A percentile compares a stretch with the other conserved stretches of the same genome.
These are phyloP conservation scores for Buxus sempervirens DNA, from an alignment of 164 flowering plant species.

Conservation along the genomic window DNA sequence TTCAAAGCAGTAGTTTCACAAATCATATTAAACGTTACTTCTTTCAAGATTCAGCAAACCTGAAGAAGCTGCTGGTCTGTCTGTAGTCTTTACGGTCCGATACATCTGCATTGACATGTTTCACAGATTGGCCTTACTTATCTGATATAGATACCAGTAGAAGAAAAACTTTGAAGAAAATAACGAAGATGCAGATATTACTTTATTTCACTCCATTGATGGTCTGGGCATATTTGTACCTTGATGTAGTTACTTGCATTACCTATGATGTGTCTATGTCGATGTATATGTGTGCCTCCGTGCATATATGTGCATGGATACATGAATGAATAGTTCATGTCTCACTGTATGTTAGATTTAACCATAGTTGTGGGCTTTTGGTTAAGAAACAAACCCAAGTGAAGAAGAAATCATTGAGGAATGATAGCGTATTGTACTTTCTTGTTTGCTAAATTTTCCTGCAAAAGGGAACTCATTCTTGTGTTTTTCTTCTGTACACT, in stretches of 20 bases:
- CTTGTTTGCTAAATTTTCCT: slow-evolving; percentile 13
- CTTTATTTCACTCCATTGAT: too few species aligned
- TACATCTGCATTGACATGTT: slow-evolving; percentile 68
- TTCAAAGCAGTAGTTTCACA: neutral
- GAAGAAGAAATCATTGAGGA: slow-evolving; percentile 62
- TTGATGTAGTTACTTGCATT: neutral
- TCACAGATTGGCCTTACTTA: neutral
- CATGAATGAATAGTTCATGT: neutral
- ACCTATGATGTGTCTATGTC: neutral
- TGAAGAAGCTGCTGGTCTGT: slow-evolving; percentile 79
- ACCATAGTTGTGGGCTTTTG: slow-evolving; percentile 31
- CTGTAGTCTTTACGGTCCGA: slow-evolving; percentile 94
- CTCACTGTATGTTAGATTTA: slow-evolving; percentile 14
- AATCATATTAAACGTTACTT: neutral
- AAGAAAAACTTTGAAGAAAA: too few species aligned
- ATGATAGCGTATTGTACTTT: slow-evolving; percentile 58
- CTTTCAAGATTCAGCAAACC: slow-evolving; percentile 32
- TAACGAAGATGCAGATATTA: neutral
- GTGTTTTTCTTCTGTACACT: too few species aligned
- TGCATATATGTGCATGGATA: neutral
- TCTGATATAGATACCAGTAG: neutral
- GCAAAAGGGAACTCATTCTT: neutral
- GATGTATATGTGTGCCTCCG: neutral
- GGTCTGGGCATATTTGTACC: neutral
- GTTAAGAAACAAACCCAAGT: slow-evolving; percentile 21